These are phyloP conservation scores for Chalara sp. DNA, from an alignment of 2,329 filamentous ascomycete species.

Conservation along the genomic window DNA sequence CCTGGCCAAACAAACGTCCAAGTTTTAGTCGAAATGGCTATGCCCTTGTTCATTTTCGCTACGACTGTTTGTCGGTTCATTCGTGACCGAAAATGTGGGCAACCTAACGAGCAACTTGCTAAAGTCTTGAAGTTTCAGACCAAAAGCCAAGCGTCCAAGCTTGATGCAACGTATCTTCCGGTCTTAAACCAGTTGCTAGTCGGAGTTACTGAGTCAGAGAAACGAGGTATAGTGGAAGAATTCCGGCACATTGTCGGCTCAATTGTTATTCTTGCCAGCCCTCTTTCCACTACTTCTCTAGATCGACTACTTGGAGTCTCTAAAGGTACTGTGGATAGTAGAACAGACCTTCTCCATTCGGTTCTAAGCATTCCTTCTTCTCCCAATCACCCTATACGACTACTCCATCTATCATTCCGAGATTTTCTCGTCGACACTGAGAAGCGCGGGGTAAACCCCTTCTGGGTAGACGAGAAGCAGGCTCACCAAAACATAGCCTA, in stretches of 20 bases:
- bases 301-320: slow-evolving; percentile 20
- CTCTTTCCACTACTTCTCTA: slow-evolving; percentile 25
- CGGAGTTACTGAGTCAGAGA: slow-evolving; percentile 6
- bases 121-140: slow-evolving; percentile 18
- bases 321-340: slow-evolving; percentile 11
- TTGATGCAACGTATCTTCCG: slow-evolving; percentile 19
- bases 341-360: slow-evolving; percentile 27
- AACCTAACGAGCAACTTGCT: slow-evolving; percentile 18
- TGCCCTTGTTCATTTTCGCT: slow-evolving; percentile 29
- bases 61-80: slow-evolving; percentile 20
- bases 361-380: slow-evolving; percentile 26
- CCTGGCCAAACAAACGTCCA: slow-evolving; percentile 5
- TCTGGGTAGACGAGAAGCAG: slow-evolving; percentile 26
- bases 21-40: slow-evolving; percentile 22
- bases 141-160: slow-evolving; percentile 11
- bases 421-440: slow-evolving; percentile 24
- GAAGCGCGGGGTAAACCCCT: slow-evolving; percentile 5
- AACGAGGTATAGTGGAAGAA: slow-evolving; percentile 11
- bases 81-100: slow-evolving; percentile 9
- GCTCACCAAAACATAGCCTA: slow-evolving; percentile 22
- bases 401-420: slow-evolving; percentile 25
- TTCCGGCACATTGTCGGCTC: slow-evolving; percentile 21
- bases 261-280: slow-evolving; percentile 15
- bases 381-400: not conserved
- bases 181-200: slow-evolving; percentile 14